Evolutionary conservation across 2,329 filamentous ascomycete genomes (phyloP).

Genomic region (Epichloe hybrida): DNA sequence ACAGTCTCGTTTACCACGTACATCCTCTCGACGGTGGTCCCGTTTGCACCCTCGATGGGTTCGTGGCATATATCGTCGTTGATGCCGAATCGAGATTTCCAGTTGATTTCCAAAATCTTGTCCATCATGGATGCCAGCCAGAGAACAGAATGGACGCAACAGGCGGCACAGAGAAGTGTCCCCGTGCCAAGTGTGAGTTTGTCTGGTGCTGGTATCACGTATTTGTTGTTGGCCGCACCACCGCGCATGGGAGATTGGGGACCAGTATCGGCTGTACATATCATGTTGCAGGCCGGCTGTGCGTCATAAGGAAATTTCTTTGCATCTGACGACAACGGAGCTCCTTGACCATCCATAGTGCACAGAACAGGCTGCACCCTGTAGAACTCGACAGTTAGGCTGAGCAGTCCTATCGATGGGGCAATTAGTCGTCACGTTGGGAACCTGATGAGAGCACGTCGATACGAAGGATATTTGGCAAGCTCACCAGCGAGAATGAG

Average conservation of each 20-base stretch:
- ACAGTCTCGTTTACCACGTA: slow-evolving; percentile 42
- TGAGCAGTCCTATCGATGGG: slow-evolving; percentile 34
- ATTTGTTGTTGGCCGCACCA: slow-evolving; percentile 45
- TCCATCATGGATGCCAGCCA: slow-evolving; percentile 49
- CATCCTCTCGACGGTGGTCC: slow-evolving; percentile 37
- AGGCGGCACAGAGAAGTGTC: slow-evolving; percentile 48
- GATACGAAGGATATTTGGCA: not conserved
- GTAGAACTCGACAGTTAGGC: slow-evolving; percentile 52
- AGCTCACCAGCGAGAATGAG: slow-evolving; percentile 43
- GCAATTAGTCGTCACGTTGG: not conserved
- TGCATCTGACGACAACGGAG: slow-evolving; percentile 20
- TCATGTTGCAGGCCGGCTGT: slow-evolving; percentile 29
- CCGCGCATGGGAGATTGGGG: slow-evolving; percentile 42
- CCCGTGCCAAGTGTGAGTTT: slow-evolving; percentile 43
- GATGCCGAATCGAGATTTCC: slow-evolving; percentile 29
- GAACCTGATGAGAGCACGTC: not conserved
- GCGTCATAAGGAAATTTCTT: slow-evolving; percentile 30
- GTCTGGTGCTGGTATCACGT: slow-evolving; percentile 44
- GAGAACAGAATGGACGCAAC: slow-evolving; percentile 50
- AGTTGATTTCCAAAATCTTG: slow-evolving; percentile 50
- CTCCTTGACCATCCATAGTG: slow-evolving; percentile 22
- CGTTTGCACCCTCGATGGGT: slow-evolving; percentile 38
- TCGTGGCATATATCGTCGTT: slow-evolving; percentile 21
- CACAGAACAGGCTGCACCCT: slow-evolving; percentile 34
- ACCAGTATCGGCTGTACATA: slow-evolving; percentile 29